Evolutionary conservation across 345 rosid genomes (phyloP).

Genomic region (Rhodamnia rubescens): DNA sequence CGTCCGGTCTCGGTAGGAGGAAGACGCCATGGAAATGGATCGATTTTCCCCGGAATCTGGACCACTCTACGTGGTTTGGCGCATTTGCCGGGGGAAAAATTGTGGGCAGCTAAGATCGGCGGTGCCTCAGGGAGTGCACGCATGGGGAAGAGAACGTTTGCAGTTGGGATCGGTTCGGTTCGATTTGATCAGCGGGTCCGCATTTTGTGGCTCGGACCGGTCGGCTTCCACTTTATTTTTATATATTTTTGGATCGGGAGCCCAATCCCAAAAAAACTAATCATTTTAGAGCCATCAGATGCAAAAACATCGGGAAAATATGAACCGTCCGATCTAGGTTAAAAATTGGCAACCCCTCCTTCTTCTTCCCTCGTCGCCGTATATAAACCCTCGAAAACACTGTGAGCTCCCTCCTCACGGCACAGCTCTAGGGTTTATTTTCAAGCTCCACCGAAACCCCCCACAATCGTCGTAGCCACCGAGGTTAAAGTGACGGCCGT

Average conservation of each 20-base stretch:
- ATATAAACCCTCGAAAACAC: background rate
- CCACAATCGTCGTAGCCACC: background rate
- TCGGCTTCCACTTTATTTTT: background rate
- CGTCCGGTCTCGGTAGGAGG: constrained; percentile 63
- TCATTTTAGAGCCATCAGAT: constrained; percentile 8
- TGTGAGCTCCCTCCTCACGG: background rate
- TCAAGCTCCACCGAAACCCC: background rate
- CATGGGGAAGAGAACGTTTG: background rate
- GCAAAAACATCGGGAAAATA: background rate
- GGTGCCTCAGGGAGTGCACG: background rate
- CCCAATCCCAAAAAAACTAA: background rate
- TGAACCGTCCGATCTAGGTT: constrained; percentile 51
- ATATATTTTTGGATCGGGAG: background rate
- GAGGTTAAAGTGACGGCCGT: constrained; percentile 65
- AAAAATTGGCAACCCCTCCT: background rate
- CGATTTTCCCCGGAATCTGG: background rate
- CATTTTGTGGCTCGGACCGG: background rate
- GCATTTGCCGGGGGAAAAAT: background rate
- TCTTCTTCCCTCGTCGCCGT: background rate
- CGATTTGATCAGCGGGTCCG: background rate
- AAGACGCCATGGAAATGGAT: constrained; percentile 29
- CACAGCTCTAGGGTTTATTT: background rate
- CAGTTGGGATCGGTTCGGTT: background rate
- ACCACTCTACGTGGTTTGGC: background rate
- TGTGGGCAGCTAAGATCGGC: background rate